Evolutionary conservation across 371 early-diverging fungal species (phyloP), one percentile per base, ranked within the genome.

Genomic region (Actinomortierella ambigua): DNA sequence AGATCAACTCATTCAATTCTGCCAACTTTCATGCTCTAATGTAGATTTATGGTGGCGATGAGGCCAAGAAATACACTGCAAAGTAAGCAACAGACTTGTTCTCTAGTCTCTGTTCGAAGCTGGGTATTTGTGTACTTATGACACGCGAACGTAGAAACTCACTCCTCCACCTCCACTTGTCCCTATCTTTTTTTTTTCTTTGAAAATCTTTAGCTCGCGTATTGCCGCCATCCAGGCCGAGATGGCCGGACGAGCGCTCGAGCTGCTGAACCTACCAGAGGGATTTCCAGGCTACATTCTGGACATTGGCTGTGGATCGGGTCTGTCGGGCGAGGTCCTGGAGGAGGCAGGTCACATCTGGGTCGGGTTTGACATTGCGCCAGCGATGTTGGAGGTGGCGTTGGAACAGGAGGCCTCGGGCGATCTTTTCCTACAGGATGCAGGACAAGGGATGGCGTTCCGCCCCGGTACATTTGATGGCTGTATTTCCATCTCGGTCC

Each of bases 251-350:
- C 86, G 98, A 51, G 95, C 96, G 0, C 79, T 98, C 29, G 98
- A 98, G 77, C 82, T 98, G 39, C 80, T 98, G 56, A 87, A 85
- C 73, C 80, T 98, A 17, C 89, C 93, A 17, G 86, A 86, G 22
- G 94, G 90, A 57, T 73, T 81, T 51, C 77, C 94, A 1, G 85
- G 86, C 49, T 90, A 85, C 42, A 75, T 99, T 50, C 83, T 98
- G n/a, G 98, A 98, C 76, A 92, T 98, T 61, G 98, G 98, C n/a
- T 97, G 98, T 77, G 99, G 98, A 46, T 94, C 94, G 5, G 99
- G 99, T 14, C 85, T 97, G 60, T 93, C 93, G 78, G 98, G 98
- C 13, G 95, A 98, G 75, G 93, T 95, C 29, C 77, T 99, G 46
- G 91, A 93, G 53, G 99, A 98, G 61, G 90, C 92, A 58, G 96